phyloP scores from a whole-genome alignment of 495 filamentous ascomycete species.

The Penicillium paradoxum region DNA sequence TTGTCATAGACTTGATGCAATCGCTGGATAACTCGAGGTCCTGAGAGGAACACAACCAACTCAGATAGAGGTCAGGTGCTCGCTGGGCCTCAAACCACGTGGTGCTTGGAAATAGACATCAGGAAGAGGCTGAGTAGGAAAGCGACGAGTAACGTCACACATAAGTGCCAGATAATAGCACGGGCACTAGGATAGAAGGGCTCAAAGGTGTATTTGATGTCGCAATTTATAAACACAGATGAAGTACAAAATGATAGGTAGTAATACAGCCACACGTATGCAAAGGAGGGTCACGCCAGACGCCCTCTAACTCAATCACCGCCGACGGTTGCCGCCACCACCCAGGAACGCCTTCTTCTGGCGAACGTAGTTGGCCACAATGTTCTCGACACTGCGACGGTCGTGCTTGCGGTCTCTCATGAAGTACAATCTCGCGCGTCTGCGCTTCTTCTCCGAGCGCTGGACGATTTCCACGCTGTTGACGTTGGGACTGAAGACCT shows the following conservation, averaged over 20 bases:
- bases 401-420: conserved; percentile 74
- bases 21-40: no score
- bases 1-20: no score
- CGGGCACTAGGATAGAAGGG: background rate
- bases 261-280: conserved; percentile 36
- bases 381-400: conserved; percentile 62
- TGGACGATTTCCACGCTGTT: conserved; percentile 91
- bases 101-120: no score
- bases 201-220: conserved; percentile 7
- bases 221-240: conserved; percentile 7
- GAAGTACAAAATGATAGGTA: conserved; percentile 9
- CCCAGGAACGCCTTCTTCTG: conserved; percentile 48
- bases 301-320: conserved; percentile 14
- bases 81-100: no score
- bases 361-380: conserved; percentile 64
- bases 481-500: conserved; percentile 85
- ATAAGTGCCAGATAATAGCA: background rate
- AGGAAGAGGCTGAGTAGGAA: no score
- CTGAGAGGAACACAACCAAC: no score
- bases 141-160: no score
- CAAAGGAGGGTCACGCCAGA: conserved; percentile 13
- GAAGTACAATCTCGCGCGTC: conserved; percentile 85
- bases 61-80: no score
- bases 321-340: conserved; percentile 21
- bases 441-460: conserved; percentile 72